phyloP scores from a whole-genome alignment of 1,284 basidiomycete genomes.

The Anthracocystis walkeri region DNA sequence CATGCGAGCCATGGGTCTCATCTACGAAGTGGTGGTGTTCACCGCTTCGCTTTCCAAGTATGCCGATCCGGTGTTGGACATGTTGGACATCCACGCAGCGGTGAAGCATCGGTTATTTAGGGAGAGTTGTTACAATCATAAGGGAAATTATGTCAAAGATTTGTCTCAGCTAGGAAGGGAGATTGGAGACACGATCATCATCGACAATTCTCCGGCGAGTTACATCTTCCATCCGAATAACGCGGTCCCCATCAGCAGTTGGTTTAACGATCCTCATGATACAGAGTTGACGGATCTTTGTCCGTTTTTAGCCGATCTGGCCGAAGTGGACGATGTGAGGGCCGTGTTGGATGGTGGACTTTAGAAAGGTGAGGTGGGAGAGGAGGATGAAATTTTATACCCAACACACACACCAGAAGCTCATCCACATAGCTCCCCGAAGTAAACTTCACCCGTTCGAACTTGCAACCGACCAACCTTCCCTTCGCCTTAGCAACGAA shows the following conservation, averaged over 20 bases:
- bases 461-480: too few species aligned
- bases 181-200: slow-evolving; percentile 92
- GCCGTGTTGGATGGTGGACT: slow-evolving; percentile 80
- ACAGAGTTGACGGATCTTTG: slow-evolving; percentile 93
- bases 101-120: slow-evolving; percentile 96
- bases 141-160: slow-evolving; percentile 99
- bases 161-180: slow-evolving; percentile 94
- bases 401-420: slow-evolving; percentile 7
- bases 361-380: not conserved
- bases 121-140: slow-evolving; percentile 98
- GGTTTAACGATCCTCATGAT: slow-evolving; percentile 88
- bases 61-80: slow-evolving; percentile 97
- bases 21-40: slow-evolving; percentile 98
- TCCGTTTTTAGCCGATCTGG: slow-evolving; percentile 92
- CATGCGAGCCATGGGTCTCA: slow-evolving; percentile 94
- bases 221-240: slow-evolving; percentile 99
- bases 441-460: too few species aligned
- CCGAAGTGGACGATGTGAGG: slow-evolving; percentile 86
- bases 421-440: too few species aligned
- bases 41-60: slow-evolving; percentile 99
- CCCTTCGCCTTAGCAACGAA: too few species aligned
- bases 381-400: not conserved
- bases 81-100: slow-evolving; percentile 89
- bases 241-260: slow-evolving; percentile 96
- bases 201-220: slow-evolving; percentile 98